Evolutionary conservation across 1,284 basidiomycete genomes (phyloP), one percentile per base, ranked within the genome.

Genomic region (Tilletia indica): DNA sequence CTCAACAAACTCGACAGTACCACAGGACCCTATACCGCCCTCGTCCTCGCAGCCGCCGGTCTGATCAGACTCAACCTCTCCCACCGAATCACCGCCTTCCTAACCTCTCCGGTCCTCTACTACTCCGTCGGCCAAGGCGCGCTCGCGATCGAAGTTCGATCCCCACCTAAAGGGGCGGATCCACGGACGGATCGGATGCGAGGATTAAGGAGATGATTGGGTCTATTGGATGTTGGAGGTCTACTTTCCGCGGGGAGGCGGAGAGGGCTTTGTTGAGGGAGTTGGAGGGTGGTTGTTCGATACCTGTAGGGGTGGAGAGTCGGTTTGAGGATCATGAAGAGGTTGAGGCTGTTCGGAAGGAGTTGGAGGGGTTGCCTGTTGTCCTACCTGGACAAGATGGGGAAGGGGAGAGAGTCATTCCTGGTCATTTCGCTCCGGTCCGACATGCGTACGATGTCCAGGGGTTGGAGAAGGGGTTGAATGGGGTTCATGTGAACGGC

Each of bases 111-210:
- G 2, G 89, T 88, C 1, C 87, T 97, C 51, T 91, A 90, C 83
- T 89, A 97, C 82, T 94, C 97, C 8, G 95, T 99, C 73, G 93
- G 94, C 0, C 96, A 99, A 86, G 96, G 94, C 56, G 94, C 95
- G 6, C 87, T 99, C 39, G 93, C 87, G 0, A 88, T 98, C 68
- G 97, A 99, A 86, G 90, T 96, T 72, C 91, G 94, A 51, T 85
- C 88, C 34, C 82, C 82, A 0, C 75, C 77, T 3, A 42, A 71
- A 42, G 76, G 75, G 2, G 72, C 78, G 19, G 72, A 72, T 42
- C 76, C 80, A 0, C 47, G 68, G 54, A 79, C 72, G 12, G 77
- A 80, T 72, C 68, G 82, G 82, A 84, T 58, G 81, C 79, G 31
- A 72, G 77, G 3, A 78, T 84, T 21, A 72, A 73, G 12, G 71